Evolutionary conservation across 192 early-diverging fungal genomes (phyloP), one percentile per base, ranked within the genome.

Genomic region (Fimicolochytrium jonesii): DNA sequence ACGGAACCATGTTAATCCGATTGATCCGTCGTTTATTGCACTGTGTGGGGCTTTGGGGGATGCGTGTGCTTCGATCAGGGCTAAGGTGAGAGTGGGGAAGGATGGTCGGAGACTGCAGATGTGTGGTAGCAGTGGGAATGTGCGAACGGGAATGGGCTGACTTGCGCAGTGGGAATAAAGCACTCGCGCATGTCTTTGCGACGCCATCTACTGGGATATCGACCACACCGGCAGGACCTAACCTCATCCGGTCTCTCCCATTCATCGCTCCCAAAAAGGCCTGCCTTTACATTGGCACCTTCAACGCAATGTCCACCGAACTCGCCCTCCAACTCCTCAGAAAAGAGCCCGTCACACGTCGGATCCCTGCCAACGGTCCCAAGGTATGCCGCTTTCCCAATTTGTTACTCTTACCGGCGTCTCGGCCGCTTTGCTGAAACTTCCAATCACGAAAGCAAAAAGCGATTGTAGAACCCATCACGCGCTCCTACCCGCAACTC

Each of bases 251-350:
- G 23, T n/a, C 29, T 36, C 30, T 1, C 10, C 17, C 0, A 13
- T 56, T 61, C 18, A 18, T 29, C 37, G 6, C 20, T 44, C 30
- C 13, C n/a, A n/a, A n/a, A 23, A 47, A 70, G 68, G 61, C 68
- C 1, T 62, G 53, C 36, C 29, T 51, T 5, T 58, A 58, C 32
- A 25, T 72, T 5, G 70, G 70, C 29, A 72, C 65, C 0, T 49
- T 67, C 18, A 28, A 44, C 32, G 31, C 20, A 11, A 58, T 67
- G 3, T 51, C 63, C n/a, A 28, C n/a, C 13, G 17, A 29, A 6
- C 34, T 62, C 15, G 10, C 68, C 22, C 18, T 60, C 2, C 71
- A 73, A 44, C 59, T 66, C 0, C 44, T 73, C 1, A 25, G 30
- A 7, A 70, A 70, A 46, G 43, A 49, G 15, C 23, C 36, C 15